Conservation (phyloP, 108 stramenopile species). For the Cyclotella kingstonii region DNA sequence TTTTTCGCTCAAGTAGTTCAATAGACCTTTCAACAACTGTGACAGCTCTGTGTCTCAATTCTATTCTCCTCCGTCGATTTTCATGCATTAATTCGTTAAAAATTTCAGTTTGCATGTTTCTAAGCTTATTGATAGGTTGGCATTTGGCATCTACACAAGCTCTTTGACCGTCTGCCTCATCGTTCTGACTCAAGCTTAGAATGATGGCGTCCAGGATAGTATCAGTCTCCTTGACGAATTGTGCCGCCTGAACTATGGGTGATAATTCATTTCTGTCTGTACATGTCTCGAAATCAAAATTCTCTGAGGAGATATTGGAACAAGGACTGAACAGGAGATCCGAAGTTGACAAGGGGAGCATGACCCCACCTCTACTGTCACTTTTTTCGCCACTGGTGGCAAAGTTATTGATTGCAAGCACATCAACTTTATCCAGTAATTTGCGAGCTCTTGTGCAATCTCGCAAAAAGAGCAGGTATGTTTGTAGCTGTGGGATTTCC, state of each 20-base stretch:
- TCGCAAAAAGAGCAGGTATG: conserved; percentile 11
- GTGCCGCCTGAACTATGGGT: conserved; percentile 27
- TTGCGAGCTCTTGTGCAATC: conserved; percentile 13
- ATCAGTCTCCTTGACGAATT: background rate
- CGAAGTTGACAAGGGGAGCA: conserved; percentile 7
- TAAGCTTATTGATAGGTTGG: background rate
- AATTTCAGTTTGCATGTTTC: conserved; percentile 18
- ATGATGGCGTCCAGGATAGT: conserved; percentile 5
- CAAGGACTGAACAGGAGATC: conserved; percentile 12
- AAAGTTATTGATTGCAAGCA: conserved; percentile 9
- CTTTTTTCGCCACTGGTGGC: background rate
- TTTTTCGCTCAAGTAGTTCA: conserved; percentile 1
- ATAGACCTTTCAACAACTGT: conserved; percentile 18
- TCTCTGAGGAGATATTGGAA: background rate
- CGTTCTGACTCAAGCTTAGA: background rate
- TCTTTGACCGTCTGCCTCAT: too few species aligned
- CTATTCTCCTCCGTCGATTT: conserved; percentile 26
- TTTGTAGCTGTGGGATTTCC: conserved; percentile 9
- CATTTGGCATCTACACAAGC: too few species aligned
- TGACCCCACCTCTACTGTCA: background rate
- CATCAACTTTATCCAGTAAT: conserved; percentile 21
- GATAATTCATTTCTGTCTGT: background rate
- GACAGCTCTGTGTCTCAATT: conserved; percentile 30
- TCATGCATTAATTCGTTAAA: conserved; percentile 18
- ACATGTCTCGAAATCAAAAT: conserved; percentile 2